Evolutionary conservation across 1,284 basidiomycete species (phyloP), one percentile per base, ranked within the genome.

Genomic region (Omphalotus olearius): DNA sequence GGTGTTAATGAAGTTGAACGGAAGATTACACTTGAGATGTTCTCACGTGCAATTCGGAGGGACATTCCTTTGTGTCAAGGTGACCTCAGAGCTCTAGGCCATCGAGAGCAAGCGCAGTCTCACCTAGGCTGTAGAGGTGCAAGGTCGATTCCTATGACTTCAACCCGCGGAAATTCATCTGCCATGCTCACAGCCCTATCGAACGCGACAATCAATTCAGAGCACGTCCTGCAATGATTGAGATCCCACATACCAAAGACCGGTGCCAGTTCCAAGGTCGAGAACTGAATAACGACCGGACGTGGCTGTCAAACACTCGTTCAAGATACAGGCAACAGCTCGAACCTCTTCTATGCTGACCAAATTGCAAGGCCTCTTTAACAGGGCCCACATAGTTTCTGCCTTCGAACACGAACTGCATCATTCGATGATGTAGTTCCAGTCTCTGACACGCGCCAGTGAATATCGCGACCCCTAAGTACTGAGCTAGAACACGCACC

Each of bases 101-200:
- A 45, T 28, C 25, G 39, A 38, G 18, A 17, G 20, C 35, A 25
- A 40, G 33, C 55, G 53, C 57, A 57, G 33, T 50, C 51, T 64
- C 66, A 86, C 84, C 75, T 74, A 44, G 82, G 79, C 62, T 86
- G 84, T 42, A 85, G 78, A 50, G 84, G 85, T 11, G 80, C 83
- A 30, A 85, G 71, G 69, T 87, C 85, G 55, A 85, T 72, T 18
- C 83, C 85, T 59, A 81, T 74, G 52, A 87, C 80, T 57, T 83
- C 78, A 49, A 74, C 82, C 51, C 77, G 71, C 40, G 79, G 80
- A 62, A 85, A 85, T 64, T 84, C 82, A 59, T 84, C 81, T 39
- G 84, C 83, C 66, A 86, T 78, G 63, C 80, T 76, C 53, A 83
- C 77, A 23, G 80, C 79, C 82, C 80, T 83, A 48, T 17, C 51